These are phyloP conservation scores for Diddensiella transvaalensis DNA, from an alignment of 805 yeast species.

Conservation along the genomic window DNA sequence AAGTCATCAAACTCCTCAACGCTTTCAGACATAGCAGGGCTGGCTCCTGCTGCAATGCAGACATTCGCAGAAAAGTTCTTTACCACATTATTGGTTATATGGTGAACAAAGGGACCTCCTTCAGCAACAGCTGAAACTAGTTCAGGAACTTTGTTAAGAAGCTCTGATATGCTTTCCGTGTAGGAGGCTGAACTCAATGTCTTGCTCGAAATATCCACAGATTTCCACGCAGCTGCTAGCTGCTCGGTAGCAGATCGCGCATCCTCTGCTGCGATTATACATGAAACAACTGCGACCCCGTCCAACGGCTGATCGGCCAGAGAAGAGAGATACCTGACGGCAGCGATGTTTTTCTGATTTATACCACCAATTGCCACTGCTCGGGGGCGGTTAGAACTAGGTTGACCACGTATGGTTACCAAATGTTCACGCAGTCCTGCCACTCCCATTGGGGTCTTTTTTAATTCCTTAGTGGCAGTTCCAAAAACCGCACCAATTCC, in stretches of 20 bases:
- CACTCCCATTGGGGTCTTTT: slow-evolving; percentile 61
- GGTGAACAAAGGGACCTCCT: slow-evolving; percentile 68
- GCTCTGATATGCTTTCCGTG: slow-evolving; percentile 4
- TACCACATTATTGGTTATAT: slow-evolving; percentile 85
- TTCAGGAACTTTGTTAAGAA: slow-evolving; percentile 22
- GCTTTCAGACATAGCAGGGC: slow-evolving; percentile 86
- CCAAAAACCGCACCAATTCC: slow-evolving; percentile 80
- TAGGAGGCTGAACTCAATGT: neutral
- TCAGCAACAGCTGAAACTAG: slow-evolving; percentile 28
- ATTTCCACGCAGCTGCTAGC: slow-evolving; percentile 29
- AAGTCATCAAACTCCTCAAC: slow-evolving; percentile 64
- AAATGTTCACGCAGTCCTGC: slow-evolving; percentile 58
- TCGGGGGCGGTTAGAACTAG: too few species aligned
- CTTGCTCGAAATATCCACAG: slow-evolving; percentile 3
- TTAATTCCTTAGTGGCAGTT: slow-evolving; percentile 66
- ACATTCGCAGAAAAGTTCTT: slow-evolving; percentile 86
- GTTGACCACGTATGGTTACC: slow-evolving; percentile 30
- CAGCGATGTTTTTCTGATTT: slow-evolving; percentile 56
- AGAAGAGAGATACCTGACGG: slow-evolving; percentile 52
- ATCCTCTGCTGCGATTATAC: slow-evolving; percentile 63
- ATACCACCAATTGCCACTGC: slow-evolving; percentile 83
- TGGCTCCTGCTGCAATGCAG: slow-evolving; percentile 75
- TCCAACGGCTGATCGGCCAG: slow-evolving; percentile 48
- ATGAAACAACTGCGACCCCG: slow-evolving; percentile 89
- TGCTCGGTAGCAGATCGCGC: slow-evolving; percentile 51